phyloP scores from a whole-genome alignment of 306 rosid genomes.

The Quercus agrifolia region DNA sequence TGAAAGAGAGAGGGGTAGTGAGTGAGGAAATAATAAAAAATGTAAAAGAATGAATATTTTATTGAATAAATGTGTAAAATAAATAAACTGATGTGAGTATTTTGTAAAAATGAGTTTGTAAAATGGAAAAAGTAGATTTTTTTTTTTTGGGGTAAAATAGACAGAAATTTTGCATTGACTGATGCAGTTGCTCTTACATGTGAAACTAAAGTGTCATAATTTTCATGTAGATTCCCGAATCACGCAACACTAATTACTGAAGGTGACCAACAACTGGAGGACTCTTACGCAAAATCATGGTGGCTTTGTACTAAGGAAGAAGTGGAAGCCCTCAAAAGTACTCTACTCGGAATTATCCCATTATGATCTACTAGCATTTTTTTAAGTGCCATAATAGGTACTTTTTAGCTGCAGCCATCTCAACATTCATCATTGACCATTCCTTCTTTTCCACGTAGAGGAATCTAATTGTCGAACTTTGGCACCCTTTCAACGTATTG shows the following conservation, averaged over 20 bases:
- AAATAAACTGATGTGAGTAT: too few relatives aligned
- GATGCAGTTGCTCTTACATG: too few relatives aligned
- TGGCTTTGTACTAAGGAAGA: constrained; percentile 21
- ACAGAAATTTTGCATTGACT: too few relatives aligned
- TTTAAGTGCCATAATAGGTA: constrained; percentile 12
- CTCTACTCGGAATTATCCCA: not conserved
- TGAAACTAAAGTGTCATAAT: too few relatives aligned
- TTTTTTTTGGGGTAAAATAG: too few relatives aligned
- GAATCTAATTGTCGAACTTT: not conserved
- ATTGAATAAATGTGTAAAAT: too few relatives aligned
- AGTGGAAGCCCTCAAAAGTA: constrained; percentile 31
- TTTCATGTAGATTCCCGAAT: constrained; percentile 17
- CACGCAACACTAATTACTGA: constrained; percentile 21
- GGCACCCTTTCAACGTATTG: constrained; percentile 21
- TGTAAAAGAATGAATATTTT: too few relatives aligned
- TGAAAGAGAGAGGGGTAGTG: too few relatives aligned
- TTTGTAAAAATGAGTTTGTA: too few relatives aligned
- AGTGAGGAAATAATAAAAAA: too few relatives aligned
- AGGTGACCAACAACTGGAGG: constrained; percentile 2
- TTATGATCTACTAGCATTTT: constrained; percentile 28
- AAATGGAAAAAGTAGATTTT: too few relatives aligned
- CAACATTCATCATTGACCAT: constrained; percentile 20
- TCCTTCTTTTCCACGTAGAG: not conserved
- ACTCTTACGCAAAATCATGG: constrained; percentile 24
- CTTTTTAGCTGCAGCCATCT: constrained; percentile 19